phyloP scores from a whole-genome alignment of 2,329 filamentous ascomycete genomes.

The Microsporum canis region DNA sequence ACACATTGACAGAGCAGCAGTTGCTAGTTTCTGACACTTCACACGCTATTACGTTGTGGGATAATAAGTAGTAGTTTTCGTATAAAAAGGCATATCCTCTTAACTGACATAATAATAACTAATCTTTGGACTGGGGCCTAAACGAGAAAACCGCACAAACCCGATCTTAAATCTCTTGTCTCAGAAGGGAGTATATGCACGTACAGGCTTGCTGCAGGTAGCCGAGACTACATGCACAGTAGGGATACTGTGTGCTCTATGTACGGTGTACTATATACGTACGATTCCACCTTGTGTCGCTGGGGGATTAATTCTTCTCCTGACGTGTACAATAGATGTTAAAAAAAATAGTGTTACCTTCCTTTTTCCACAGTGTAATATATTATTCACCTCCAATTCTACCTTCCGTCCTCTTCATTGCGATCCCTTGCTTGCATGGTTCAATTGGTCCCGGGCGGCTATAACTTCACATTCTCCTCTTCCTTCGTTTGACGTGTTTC shows the following conservation, averaged over 20 bases:
- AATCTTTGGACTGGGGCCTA: neutral
- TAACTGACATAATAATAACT: neutral
- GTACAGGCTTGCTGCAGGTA: constrained; percentile 2
- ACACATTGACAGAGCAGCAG: neutral
- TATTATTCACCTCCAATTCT: neutral
- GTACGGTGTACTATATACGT: neutral
- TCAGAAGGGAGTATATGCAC: neutral
- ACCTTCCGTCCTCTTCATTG: neutral
- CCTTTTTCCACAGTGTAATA: neutral
- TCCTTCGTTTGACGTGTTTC: neutral
- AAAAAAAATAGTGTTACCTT: neutral
- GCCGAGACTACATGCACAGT: neutral
- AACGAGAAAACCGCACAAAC: neutral
- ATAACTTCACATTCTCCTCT: neutral
- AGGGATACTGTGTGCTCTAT: neutral
- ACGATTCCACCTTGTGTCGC: neutral
- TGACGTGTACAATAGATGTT: neutral
- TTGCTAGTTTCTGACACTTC: neutral
- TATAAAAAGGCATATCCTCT: neutral
- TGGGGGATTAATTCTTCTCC: neutral
- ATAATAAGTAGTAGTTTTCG: neutral
- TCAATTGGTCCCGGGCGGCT: neutral
- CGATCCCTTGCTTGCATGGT: neutral
- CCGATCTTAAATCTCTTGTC: neutral
- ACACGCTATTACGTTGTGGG: neutral